Percentiles rank a stretch among this genome's conserved stretches.
phyloP scores from a whole-genome alignment of 1,284 basidiomycete species.

The Moesziomyces sp. region DNA sequence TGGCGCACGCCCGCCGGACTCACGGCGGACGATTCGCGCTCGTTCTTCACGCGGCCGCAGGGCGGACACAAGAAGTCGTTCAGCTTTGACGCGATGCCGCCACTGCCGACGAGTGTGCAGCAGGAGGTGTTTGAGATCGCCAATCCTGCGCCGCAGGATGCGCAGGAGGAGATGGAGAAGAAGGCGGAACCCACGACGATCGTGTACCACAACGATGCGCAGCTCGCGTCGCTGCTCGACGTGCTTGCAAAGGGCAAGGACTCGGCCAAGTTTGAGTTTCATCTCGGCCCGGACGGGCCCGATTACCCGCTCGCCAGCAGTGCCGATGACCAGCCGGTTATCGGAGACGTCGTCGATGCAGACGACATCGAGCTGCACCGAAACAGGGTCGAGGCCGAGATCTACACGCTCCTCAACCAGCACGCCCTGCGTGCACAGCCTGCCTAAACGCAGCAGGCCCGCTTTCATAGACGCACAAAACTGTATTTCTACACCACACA shows the following conservation, averaged over 20 bases:
- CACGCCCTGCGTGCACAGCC: constrained; percentile 7
- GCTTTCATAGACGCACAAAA: not conserved
- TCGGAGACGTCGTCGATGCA: constrained; percentile 12
- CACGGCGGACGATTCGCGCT: constrained; percentile 48
- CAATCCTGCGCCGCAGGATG: constrained; percentile 7
- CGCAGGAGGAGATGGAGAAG: constrained; percentile 18
- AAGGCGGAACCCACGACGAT: constrained; percentile 51
- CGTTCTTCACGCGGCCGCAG: constrained; percentile 44
- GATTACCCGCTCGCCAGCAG: not conserved
- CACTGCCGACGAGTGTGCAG: not conserved
- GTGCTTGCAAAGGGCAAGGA: constrained; percentile 48
- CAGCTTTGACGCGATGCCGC: constrained; percentile 23
- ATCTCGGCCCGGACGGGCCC: constrained; percentile 17
- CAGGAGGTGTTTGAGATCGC: constrained; percentile 30
- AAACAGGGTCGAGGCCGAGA: constrained; percentile 50
- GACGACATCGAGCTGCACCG: constrained; percentile 36
- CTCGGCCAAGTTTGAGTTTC: constrained; percentile 59
- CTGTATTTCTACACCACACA: constrained; percentile 4
- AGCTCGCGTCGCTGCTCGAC: constrained; percentile 55
- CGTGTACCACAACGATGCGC: constrained; percentile 60
- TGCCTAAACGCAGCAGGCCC: not conserved
- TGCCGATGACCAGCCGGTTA: constrained; percentile 9
- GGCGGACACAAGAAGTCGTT: constrained; percentile 28
- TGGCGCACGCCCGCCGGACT: constrained; percentile 35
- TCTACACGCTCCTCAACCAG: constrained; percentile 45